phyloP scores from a whole-genome alignment of 2,329 filamentous ascomycete genomes.

The Colletotrichum liaoningense region DNA sequence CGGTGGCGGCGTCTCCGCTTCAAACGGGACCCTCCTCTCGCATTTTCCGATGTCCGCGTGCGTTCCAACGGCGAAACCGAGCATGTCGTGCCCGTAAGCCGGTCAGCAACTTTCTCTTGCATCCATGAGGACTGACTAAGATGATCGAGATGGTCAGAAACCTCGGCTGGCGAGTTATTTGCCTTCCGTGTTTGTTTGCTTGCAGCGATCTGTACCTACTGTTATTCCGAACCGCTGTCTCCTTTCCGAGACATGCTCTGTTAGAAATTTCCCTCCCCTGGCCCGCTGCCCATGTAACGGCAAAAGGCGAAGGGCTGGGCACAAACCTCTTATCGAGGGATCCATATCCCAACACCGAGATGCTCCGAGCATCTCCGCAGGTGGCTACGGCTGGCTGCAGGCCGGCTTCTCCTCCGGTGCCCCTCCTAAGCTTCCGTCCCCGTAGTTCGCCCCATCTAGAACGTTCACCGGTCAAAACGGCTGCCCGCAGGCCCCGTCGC shows the following conservation, averaged over 20 bases:
- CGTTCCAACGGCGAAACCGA: conserved; percentile 14
- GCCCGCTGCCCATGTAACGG: conserved; percentile 8
- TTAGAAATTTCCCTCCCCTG: conserved; percentile 19
- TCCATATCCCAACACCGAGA: conserved; percentile 23
- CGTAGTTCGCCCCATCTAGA: not conserved
- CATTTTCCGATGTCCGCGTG: not conserved
- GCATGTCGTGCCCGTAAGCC: not conserved
- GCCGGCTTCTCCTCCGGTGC: conserved; percentile 5
- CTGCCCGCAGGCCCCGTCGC: not conserved
- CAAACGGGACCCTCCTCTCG: not conserved
- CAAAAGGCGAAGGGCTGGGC: not conserved
- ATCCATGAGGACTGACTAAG: conserved; percentile 16
- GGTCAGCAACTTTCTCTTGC: conserved; percentile 13
- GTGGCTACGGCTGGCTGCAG: not conserved
- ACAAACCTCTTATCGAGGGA: conserved; percentile 7
- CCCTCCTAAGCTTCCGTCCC: not conserved
- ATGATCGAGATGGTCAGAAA: not conserved
- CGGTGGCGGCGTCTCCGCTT: conserved; percentile 30
- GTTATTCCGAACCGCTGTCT: not conserved
- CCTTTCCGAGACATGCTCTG: not conserved
- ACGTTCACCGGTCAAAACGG: conserved; percentile 27
- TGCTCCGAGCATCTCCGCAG: conserved; percentile 20
- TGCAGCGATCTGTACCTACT: not conserved
- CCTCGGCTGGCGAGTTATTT: conserved; percentile 17
- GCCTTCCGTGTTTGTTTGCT: not conserved